Percentiles rank a stretch among this genome's conserved stretches.
phyloP scores from a whole-genome alignment of 768 basidiomycete species.

The Sporobolomyces pararoseus region DNA sequence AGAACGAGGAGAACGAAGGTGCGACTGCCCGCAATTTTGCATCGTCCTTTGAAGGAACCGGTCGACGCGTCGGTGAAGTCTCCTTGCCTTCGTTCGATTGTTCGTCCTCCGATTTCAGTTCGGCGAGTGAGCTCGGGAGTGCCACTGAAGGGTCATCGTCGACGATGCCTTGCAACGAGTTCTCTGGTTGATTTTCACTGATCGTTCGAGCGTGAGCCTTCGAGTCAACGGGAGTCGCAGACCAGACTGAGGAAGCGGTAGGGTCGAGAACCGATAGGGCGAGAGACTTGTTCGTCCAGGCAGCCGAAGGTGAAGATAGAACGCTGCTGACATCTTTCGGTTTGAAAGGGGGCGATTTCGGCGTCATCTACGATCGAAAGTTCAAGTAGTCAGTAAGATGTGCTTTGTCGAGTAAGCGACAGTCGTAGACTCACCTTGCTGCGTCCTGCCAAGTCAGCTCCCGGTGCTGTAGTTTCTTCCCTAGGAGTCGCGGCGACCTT shows the following conservation, averaged over 20 bases:
- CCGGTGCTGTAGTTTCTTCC: constrained; percentile 30
- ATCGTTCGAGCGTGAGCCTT: constrained; percentile 21
- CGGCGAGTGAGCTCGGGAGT: constrained; percentile 74
- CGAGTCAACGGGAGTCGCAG: constrained; percentile 20
- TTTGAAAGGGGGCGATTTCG: constrained; percentile 50
- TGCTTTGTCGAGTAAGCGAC: background rate
- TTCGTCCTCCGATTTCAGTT: constrained; percentile 81
- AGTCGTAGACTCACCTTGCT: constrained; percentile 9
- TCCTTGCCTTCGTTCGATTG: constrained; percentile 45
- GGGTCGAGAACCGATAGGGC: constrained; percentile 35
- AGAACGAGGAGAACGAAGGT: constrained; percentile 38
- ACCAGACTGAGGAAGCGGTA: constrained; percentile 37
- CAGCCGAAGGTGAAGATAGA: constrained; percentile 67
- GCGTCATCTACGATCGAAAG: constrained; percentile 3
- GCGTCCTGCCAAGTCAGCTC: background rate
- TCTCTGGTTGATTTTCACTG: constrained; percentile 59
- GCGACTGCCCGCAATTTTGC: constrained; percentile 34
- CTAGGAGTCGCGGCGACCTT: constrained; percentile 34
- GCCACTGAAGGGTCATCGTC: constrained; percentile 60
- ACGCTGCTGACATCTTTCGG: constrained; percentile 80
- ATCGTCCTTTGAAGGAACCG: constrained; percentile 22
- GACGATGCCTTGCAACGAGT: constrained; percentile 76
- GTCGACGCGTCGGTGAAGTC: background rate
- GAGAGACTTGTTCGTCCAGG: constrained; percentile 54
- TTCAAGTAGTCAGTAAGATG: background rate